These are phyloP conservation scores for Podospora appendiculata DNA, from an alignment of 495 filamentous ascomycete species.

Conservation along the genomic window DNA sequence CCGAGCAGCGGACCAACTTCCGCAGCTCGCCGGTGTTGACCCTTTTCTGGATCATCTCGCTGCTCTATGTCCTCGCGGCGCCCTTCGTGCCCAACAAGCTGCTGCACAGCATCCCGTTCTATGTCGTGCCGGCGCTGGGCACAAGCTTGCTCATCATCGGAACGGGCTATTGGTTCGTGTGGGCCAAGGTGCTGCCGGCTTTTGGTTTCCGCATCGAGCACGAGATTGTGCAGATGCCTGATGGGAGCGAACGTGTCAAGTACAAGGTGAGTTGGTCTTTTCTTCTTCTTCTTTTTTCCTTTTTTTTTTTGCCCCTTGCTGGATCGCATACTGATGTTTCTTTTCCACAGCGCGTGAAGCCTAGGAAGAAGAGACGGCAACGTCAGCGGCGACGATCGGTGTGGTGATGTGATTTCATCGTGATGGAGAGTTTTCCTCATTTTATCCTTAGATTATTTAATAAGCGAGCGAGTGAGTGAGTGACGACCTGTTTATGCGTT, in stretches of 20 bases:
- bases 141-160: slow-evolving; percentile 34
- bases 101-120: slow-evolving; percentile 28
- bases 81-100: slow-evolving; percentile 34
- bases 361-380: slow-evolving; percentile 15
- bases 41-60: slow-evolving; percentile 35
- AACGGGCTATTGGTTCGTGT: slow-evolving; percentile 36
- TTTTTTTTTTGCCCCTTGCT: neutral
- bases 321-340: neutral
- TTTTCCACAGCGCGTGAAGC: slow-evolving; percentile 18
- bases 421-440: too few species aligned
- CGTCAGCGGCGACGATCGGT: slow-evolving; percentile 11
- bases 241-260: slow-evolving; percentile 32
- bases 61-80: slow-evolving; percentile 34
- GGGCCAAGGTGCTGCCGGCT: slow-evolving; percentile 35
- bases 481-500: too few species aligned
- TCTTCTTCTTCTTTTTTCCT: too few species aligned
- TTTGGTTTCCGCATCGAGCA: slow-evolving; percentile 34
- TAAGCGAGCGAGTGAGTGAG: too few species aligned
- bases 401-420: slow-evolving; percentile 8
- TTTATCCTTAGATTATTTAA: too few species aligned
- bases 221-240: slow-evolving; percentile 31
- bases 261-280: slow-evolving; percentile 19
- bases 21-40: slow-evolving; percentile 31
- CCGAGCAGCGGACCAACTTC: slow-evolving; percentile 28
- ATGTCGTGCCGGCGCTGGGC: slow-evolving; percentile 36